phyloP scores from a whole-genome alignment of 2,329 filamentous ascomycete genomes.

The Cladosporium sp. region DNA sequence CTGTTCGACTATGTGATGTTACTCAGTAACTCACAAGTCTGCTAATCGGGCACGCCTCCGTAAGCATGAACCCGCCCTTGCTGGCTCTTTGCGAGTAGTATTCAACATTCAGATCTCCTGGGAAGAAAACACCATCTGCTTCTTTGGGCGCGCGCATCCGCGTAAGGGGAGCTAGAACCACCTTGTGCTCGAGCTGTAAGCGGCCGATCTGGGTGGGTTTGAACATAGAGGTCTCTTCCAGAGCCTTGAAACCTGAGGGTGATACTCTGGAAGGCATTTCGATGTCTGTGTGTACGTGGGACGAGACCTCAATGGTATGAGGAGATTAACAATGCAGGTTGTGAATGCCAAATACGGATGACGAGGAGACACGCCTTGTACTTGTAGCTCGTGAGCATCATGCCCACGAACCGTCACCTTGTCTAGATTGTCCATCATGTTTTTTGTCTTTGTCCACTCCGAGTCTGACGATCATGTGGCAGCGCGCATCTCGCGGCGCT shows the following conservation, averaged over 20 bases:
- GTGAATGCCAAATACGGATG: neutral
- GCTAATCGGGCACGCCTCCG: slow-evolving; percentile 55
- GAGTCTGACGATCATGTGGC: neutral
- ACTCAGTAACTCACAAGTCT: slow-evolving; percentile 45
- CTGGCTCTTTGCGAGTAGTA: slow-evolving; percentile 58
- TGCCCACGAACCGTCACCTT: neutral
- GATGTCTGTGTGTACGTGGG: neutral
- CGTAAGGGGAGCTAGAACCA: slow-evolving; percentile 42
- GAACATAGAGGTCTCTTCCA: slow-evolving; percentile 34
- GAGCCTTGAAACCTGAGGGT: slow-evolving; percentile 18
- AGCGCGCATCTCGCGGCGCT: neutral
- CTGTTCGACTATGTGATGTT: slow-evolving; percentile 41
- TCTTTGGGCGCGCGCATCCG: slow-evolving; percentile 40
- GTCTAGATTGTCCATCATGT: neutral
- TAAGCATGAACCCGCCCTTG: slow-evolving; percentile 54
- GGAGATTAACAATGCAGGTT: neutral
- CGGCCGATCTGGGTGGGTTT: slow-evolving; percentile 36
- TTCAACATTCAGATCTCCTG: slow-evolving; percentile 43
- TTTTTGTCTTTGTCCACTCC: neutral
- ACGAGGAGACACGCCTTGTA: neutral
- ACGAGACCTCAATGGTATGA: neutral
- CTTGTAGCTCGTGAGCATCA: neutral
- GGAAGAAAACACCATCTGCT: slow-evolving; percentile 47
- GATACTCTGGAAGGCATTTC: slow-evolving; percentile 22
- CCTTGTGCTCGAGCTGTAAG: slow-evolving; percentile 39